Base-by-base conservation (phyloP, 2,329 filamentous ascomycete species). In the Ceratocystiopsis sp. region DNA sequence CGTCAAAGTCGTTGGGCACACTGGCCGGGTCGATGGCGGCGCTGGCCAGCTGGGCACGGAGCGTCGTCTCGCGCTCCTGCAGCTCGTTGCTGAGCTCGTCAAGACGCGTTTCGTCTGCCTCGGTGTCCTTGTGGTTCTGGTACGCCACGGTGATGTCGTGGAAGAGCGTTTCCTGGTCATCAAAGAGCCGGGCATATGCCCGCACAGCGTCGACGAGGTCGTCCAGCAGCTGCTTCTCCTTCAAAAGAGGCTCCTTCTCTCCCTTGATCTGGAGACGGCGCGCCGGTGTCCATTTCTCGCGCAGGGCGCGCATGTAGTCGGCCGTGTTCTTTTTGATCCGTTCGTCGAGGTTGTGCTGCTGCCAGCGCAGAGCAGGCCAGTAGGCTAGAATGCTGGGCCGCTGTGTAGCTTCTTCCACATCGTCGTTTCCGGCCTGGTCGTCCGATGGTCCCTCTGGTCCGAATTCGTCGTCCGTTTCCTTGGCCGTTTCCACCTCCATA, bases 121-220 rank as follows among this genome's bases (percentile, higher is more conserved):
- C 64, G 1, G 67, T 74, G 40, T 74, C 65, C 14, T 67, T 53
- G 19, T 64, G 64, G 11, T 69, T 62, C 14, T 62, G 63, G 47
- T 73, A 76, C 0, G 66, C 66, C 45, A 68, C 59, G 3, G 62
- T 61, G 40, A 75, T 64, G 41, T 62, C 59, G 39, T 63, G 55
- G 0, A 68, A 59, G 18, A 75, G 54, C 7, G 58, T 53, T 45
- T 74, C 65, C 38, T 63, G 62, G 47, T 66, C 62, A 15, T 56
- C 55, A 36, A 57, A 57, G 13, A 74, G 54, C 3, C 57, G 52
- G 38, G 59, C 57, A 45, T 68, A 69, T 3, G 58, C 56, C 18
- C 62, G 58, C 44, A 67, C 55, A n/a, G 66, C 61, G 10, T 51
- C 55, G 15, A 56, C 53, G 3, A 73, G 54, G 12, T 57, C 52